Evolutionary conservation across 1,284 basidiomycete genomes (phyloP).

Genomic region (Leccinum fallax): DNA sequence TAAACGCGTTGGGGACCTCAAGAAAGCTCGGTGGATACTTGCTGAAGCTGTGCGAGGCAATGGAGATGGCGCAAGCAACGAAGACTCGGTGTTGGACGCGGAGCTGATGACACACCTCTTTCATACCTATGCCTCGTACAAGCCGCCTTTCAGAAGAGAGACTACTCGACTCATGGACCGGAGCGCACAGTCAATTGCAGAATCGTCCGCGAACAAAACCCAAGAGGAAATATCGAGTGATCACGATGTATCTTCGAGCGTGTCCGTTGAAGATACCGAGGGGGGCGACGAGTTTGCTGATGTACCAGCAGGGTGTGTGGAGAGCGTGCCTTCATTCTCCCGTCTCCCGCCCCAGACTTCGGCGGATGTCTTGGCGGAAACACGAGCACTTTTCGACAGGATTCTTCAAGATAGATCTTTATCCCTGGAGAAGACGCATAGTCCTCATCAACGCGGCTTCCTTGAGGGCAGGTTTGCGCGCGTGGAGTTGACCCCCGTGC

Average conservation of each 20-base stretch:
- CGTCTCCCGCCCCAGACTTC: constrained; percentile 75
- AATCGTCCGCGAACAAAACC: constrained; percentile 11
- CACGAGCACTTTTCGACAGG: constrained; percentile 66
- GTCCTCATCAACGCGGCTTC: not conserved
- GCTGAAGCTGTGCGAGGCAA: constrained; percentile 73
- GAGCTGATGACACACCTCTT: constrained; percentile 84
- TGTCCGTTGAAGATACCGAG: not conserved
- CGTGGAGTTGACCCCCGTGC: constrained; percentile 61
- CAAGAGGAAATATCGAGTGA: not conserved
- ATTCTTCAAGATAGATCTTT: constrained; percentile 56
- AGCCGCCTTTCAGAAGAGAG: constrained; percentile 63
- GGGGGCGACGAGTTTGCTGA: not conserved
- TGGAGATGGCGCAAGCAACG: constrained; percentile 29
- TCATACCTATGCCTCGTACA: constrained; percentile 85
- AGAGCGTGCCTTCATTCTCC: constrained; percentile 44
- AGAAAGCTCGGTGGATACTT: constrained; percentile 86
- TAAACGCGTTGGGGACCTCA: constrained; percentile 84
- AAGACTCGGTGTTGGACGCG: constrained; percentile 53
- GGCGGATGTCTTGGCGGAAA: constrained; percentile 77
- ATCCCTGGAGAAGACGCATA: constrained; percentile 1
- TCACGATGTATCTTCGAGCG: not conserved
- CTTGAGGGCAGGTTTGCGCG: constrained; percentile 50
- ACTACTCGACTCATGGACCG: constrained; percentile 42
- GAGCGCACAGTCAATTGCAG: constrained; percentile 4
- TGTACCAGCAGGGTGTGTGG: not conserved